Evolutionary conservation across 2,329 filamentous ascomycete genomes (phyloP).

Genomic region (Chaetomium sp.): DNA sequence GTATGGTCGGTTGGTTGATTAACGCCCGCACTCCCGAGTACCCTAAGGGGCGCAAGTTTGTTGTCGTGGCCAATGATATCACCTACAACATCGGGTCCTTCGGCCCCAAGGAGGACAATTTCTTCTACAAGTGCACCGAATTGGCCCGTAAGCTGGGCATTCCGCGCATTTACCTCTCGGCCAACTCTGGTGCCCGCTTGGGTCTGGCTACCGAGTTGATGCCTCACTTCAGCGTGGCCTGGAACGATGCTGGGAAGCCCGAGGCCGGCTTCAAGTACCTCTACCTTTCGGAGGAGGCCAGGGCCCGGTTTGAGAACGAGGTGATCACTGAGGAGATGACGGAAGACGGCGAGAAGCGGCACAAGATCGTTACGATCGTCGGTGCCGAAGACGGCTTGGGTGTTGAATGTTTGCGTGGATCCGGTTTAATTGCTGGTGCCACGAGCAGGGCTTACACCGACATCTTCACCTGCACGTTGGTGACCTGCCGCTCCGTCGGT

Average conservation of each 20-base stretch:
- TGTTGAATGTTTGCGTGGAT: slow-evolving; percentile 95
- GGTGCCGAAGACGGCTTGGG: slow-evolving; percentile 93
- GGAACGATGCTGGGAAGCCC: slow-evolving; percentile 78
- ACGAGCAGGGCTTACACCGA: slow-evolving; percentile 97
- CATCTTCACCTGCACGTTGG: slow-evolving; percentile 96
- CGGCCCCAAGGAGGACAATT: slow-evolving; percentile 90
- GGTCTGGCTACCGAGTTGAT: slow-evolving; percentile 96
- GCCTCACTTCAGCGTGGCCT: slow-evolving; percentile 93
- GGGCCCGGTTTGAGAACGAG: slow-evolving; percentile 78
- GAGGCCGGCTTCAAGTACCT: slow-evolving; percentile 94
- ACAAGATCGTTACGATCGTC: slow-evolving; percentile 91
- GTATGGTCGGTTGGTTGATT: slow-evolving; percentile 98
- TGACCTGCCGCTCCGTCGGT: slow-evolving; percentile 97
- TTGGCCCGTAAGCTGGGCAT: slow-evolving; percentile 90
- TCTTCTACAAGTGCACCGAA: slow-evolving; percentile 99
- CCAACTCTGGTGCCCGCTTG: slow-evolving; percentile 96
- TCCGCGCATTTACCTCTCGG: slow-evolving; percentile 93
- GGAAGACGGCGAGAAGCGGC: slow-evolving; percentile 81
- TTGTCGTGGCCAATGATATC: slow-evolving; percentile 98
- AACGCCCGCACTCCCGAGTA: slow-evolving; percentile 95
- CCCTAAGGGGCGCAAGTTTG: slow-evolving; percentile 81
- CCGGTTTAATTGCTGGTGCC: slow-evolving; percentile 95
- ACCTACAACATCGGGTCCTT: slow-evolving; percentile 99
- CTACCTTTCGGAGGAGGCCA: slow-evolving; percentile 80
- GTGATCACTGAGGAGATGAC: slow-evolving; percentile 83